Evolutionary conservation across 225 moss, liverwort and hornwort species (phyloP).

Genomic region (Rhytidiadelphus loreus): DNA sequence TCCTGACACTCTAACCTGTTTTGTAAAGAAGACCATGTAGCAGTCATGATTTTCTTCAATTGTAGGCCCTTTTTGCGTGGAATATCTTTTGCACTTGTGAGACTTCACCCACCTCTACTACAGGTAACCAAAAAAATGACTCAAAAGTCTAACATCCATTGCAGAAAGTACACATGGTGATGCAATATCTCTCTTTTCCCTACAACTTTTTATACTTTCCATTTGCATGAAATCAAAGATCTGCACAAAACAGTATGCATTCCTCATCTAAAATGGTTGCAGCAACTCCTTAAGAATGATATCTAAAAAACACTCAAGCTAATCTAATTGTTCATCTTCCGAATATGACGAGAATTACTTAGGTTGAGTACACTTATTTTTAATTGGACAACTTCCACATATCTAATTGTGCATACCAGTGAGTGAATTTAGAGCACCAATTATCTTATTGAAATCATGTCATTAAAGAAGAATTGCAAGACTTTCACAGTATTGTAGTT

Average conservation of each 20-base stretch:
- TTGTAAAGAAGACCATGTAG: background rate
- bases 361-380: no score
- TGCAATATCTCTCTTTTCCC: no score
- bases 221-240: background rate
- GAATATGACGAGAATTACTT: background rate
- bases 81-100: background rate
- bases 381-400: background rate
- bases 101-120: background rate
- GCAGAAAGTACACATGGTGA: background rate
- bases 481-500: background rate
- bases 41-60: background rate
- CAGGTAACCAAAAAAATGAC: background rate
- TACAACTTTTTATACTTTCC: no score
- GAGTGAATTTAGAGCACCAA: background rate
- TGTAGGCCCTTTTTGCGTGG: background rate
- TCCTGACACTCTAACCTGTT: background rate
- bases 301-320: background rate
- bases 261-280: no score
- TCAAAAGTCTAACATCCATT: background rate
- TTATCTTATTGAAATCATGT: background rate
- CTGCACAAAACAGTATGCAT: background rate
- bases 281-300: no score
- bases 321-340: background rate
- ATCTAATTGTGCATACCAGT: background rate
- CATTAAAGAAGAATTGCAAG: background rate